phyloP scores from a whole-genome alignment of 2,329 filamentous ascomycete genomes.

The Aspergillus intermedius region DNA sequence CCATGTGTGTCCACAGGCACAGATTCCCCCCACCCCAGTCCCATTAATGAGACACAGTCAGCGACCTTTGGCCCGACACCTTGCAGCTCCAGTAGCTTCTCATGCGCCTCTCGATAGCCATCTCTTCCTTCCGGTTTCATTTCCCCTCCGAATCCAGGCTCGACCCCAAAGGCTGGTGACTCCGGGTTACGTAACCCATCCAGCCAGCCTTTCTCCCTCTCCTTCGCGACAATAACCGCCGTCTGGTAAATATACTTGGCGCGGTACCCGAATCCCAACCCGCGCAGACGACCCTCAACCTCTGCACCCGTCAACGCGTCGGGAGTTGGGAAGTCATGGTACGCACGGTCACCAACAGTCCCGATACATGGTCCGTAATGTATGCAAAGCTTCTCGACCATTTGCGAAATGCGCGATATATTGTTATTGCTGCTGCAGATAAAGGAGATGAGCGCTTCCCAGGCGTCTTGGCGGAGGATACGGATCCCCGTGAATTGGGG shows the following conservation, averaged over 20 bases:
- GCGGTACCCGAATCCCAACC: conserved; percentile 87
- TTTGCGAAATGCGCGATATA: conserved; percentile 87
- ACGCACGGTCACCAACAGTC: conserved; percentile 60
- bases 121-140: conserved; percentile 48
- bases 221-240: conserved; percentile 63
- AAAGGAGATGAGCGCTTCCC: conserved; percentile 89
- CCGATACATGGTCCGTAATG: conserved; percentile 77
- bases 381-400: conserved; percentile 87
- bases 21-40: conserved; percentile 88
- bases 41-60: conserved; percentile 95
- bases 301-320: conserved; percentile 62
- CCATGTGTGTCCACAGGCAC: conserved; percentile 93
- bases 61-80: conserved; percentile 96
- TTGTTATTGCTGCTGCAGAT: conserved; percentile 99
- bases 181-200: conserved; percentile 71
- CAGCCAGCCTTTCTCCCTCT: conserved; percentile 68
- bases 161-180: conserved; percentile 52
- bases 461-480: conserved; percentile 88
- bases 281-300: conserved; percentile 74
- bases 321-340: conserved; percentile 82
- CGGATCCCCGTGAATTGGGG: conserved; percentile 83
- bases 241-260: conserved; percentile 89
- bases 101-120: conserved; percentile 74
- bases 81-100: conserved; percentile 67
- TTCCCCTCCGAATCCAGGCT: conserved; percentile 39